These are phyloP conservation scores for Cymbidium sinense DNA, from an alignment of 106 monocot species.

Conservation along the genomic window DNA sequence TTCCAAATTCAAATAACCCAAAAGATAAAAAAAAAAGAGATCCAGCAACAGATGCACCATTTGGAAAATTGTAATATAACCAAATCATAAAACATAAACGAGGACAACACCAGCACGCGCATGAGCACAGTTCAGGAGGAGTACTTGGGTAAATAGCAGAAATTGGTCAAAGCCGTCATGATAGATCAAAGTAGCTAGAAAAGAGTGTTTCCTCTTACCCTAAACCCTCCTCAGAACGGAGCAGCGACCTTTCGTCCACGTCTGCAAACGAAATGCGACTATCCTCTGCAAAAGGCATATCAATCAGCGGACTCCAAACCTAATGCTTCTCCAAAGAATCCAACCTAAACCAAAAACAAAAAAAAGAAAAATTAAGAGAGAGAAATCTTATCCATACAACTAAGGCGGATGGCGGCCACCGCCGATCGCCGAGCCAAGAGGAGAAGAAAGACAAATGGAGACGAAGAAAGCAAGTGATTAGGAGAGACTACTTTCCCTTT, in stretches of 20 bases:
- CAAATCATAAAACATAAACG: not conserved
- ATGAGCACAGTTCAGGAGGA: not conserved
- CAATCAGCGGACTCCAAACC: not conserved
- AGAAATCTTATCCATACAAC: not conserved
- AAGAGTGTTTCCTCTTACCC: not conserved
- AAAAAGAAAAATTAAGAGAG: not conserved
- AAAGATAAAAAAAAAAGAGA: not conserved
- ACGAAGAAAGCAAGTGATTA: no score
- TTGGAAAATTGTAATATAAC: not conserved
- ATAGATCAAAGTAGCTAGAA: not conserved
- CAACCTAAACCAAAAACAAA: not conserved
- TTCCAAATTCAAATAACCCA: not conserved
- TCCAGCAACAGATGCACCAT: not conserved
- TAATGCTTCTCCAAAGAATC: not conserved
- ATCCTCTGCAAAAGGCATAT: not conserved
- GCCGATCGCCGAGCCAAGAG: not conserved
- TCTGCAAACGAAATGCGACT: not conserved
- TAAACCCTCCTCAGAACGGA: not conserved
- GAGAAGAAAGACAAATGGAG: not conserved
- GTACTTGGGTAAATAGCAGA: not conserved
- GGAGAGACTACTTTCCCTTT: not conserved
- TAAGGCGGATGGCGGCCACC: not conserved
- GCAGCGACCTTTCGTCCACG: constrained; percentile 1
- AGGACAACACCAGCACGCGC: not conserved
- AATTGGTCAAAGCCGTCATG: not conserved